Evolutionary conservation across 140 eudicot species (phyloP).

Genomic region (Senecio squalidus): DNA sequence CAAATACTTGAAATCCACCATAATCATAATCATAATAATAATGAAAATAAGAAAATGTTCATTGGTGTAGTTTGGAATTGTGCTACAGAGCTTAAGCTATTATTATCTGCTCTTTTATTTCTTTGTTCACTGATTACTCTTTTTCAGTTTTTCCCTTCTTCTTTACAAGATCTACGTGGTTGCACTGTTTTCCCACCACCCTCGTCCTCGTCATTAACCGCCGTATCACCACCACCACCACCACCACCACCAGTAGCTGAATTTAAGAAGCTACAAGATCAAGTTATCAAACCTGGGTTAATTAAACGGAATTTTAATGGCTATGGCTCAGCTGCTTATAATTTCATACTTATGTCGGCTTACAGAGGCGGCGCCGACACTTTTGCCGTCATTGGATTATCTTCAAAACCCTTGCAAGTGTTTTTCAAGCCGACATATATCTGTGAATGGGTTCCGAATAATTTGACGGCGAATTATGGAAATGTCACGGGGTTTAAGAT

Average conservation of each 20-base stretch:
- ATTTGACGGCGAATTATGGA: neutral
- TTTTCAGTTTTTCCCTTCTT: no score
- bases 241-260: conserved; percentile 1
- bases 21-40: no score
- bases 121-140: conserved; percentile 50
- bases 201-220: neutral
- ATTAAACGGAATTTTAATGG: conserved; percentile 54
- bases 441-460: conserved; percentile 50
- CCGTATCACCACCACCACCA: neutral
- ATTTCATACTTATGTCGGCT: no score
- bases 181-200: conserved; percentile 21
- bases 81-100: no score
- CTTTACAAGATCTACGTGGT: conserved; percentile 28
- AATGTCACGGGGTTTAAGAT: conserved; percentile 42
- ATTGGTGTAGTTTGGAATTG: conserved; percentile 67
- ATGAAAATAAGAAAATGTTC: conserved; percentile 44
- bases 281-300: conserved; percentile 26
- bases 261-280: conserved; percentile 15
- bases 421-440: conserved; percentile 54
- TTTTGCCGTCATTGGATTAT: no score
- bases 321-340: conserved; percentile 61
- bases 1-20: conserved; percentile 17
- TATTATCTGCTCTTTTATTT: conserved; percentile 53
- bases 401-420: no score
- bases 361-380: conserved; percentile 58